These are phyloP conservation scores for Saccharomyces hybrid DNA, from an alignment of 1,139 yeast genomes.

Conservation along the genomic window DNA sequence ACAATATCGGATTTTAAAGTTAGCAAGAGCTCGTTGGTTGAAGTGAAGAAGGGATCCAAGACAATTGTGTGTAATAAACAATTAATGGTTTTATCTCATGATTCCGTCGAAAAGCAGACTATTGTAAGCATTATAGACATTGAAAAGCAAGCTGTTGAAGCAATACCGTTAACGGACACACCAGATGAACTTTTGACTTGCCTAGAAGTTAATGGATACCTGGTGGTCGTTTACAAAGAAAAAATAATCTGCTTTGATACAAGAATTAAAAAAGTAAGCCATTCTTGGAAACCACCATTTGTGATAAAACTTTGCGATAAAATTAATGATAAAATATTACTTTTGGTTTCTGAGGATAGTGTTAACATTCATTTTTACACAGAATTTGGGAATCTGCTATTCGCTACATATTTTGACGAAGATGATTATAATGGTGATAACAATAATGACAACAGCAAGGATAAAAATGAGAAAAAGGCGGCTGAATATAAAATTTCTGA, in stretches of 20 bases:
- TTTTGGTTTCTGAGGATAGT: conserved; percentile 20
- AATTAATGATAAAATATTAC: conserved; percentile 15
- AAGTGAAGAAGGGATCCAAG: conserved; percentile 21
- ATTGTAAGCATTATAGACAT: conserved; percentile 16
- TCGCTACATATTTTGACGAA: conserved; percentile 12
- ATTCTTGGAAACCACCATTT: conserved; percentile 9
- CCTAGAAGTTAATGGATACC: conserved; percentile 11
- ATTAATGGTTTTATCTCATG: conserved; percentile 21
- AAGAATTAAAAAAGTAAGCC: conserved; percentile 8
- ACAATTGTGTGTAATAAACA: conserved; percentile 30
- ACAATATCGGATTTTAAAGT: conserved; percentile 31
- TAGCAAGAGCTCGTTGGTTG: conserved; percentile 23
- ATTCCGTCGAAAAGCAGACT: conserved; percentile 5
- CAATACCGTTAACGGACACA: conserved; percentile 7
- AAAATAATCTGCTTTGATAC: conserved; percentile 18
- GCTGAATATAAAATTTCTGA: conserved; percentile 9
- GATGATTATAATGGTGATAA: conserved; percentile 14
- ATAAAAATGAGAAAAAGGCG: conserved; percentile 8
- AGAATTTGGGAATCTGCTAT: conserved; percentile 25
- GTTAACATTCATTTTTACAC: conserved; percentile 17
- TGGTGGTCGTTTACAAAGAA: conserved; percentile 15
- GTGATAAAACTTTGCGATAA: conserved; percentile 16
- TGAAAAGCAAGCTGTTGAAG: conserved; percentile 10
- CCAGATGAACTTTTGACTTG: conserved; percentile 9
- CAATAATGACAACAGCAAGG: conserved; percentile 4